Percentiles rank a stretch among this genome's conserved stretches.
These are phyloP conservation scores for Aspergillus bridgeri DNA, from an alignment of 495 filamentous ascomycete genomes.

Conservation along the genomic window DNA sequence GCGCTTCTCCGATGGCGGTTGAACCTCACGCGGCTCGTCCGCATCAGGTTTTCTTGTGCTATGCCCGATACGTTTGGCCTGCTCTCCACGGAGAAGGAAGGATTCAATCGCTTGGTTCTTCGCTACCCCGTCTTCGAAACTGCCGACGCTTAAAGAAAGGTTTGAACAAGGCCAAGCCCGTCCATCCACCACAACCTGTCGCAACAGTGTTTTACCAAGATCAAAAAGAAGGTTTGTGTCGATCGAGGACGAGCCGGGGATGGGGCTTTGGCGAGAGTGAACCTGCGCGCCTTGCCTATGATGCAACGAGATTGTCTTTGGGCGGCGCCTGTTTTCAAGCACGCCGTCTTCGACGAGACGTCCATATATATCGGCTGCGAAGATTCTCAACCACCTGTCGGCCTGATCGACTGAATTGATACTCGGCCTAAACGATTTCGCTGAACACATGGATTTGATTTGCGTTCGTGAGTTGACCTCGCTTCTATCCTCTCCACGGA, in stretches of 20 bases:
- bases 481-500: constrained; percentile 80
- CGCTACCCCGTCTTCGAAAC: constrained; percentile 82
- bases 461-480: constrained; percentile 90
- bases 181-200: constrained; percentile 73
- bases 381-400: constrained; percentile 83
- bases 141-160: constrained; percentile 77
- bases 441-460: constrained; percentile 97
- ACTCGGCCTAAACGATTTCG: constrained; percentile 88
- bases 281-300: constrained; percentile 68
- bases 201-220: constrained; percentile 69
- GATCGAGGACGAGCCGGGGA: constrained; percentile 69
- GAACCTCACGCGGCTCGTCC: constrained; percentile 5
- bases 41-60: constrained; percentile 11
- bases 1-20: constrained; percentile 27
- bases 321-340: constrained; percentile 81
- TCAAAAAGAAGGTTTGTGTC: constrained; percentile 72
- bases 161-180: constrained; percentile 83
- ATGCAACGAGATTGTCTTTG: constrained; percentile 79
- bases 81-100: constrained; percentile 77
- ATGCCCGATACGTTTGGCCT: constrained; percentile 53
- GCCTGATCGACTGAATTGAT: constrained; percentile 81
- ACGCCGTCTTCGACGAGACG: constrained; percentile 90
- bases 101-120: constrained; percentile 82
- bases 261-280: constrained; percentile 68
- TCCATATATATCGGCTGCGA: constrained; percentile 87